These are phyloP conservation scores for Fusarium falciforme DNA, from an alignment of 2,329 filamentous ascomycete genomes.

Conservation along the genomic window DNA sequence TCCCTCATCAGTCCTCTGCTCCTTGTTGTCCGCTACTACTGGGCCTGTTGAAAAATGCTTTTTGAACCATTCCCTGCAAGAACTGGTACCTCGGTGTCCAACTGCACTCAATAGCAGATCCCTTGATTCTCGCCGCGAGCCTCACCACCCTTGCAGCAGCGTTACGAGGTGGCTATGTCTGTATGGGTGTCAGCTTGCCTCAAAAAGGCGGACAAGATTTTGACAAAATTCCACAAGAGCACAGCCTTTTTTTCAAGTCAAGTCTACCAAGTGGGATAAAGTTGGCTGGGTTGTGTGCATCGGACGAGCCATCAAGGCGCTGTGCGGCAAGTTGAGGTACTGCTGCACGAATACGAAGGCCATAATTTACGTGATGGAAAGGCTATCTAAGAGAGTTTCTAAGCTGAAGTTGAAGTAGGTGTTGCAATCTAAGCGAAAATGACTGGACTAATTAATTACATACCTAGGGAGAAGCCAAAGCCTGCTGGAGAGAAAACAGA, in stretches of 20 bases:
- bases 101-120: neutral
- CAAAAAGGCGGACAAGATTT: neutral
- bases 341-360: neutral
- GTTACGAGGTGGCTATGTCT: neutral
- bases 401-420: neutral
- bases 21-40: neutral
- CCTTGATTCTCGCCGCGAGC: neutral
- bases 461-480: neutral
- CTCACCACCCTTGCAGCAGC: neutral
- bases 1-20: neutral
- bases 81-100: neutral
- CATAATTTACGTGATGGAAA: neutral
- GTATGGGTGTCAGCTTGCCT: neutral
- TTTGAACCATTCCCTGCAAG: neutral
- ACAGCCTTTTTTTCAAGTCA: neutral
- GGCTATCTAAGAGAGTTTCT: neutral
- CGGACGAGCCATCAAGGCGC: neutral
- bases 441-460: neutral
- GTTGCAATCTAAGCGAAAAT: rapidly evolving
- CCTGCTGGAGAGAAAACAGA: neutral
- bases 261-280: neutral
- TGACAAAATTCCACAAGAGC: neutral
- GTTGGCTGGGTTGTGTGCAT: neutral
- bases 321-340: neutral
- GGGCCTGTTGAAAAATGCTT: neutral